Conservation (phyloP, 1,139 yeast genomes). For the Geotrichum siamense region DNA sequence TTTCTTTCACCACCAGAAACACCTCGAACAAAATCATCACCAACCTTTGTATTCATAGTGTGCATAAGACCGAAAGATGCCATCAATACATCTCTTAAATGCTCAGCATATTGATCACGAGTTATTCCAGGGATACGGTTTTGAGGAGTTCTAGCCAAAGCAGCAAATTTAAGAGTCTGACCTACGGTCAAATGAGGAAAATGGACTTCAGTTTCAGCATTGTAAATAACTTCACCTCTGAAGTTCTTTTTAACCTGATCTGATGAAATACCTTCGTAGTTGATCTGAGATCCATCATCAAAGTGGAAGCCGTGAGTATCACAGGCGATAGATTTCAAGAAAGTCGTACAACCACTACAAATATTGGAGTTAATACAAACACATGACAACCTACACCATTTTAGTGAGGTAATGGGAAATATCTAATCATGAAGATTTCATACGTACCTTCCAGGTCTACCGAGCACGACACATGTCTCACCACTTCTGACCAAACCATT, state of each 20-base stretch:
- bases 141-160: constrained; percentile 56
- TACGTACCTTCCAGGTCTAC: constrained; percentile 54
- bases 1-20: constrained; percentile 83
- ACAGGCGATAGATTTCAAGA: constrained; percentile 61
- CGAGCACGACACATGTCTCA: constrained; percentile 66
- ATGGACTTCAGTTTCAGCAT: constrained; percentile 65
- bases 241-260: constrained; percentile 45
- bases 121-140: constrained; percentile 55
- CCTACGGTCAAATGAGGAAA: constrained; percentile 70
- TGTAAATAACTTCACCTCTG: constrained; percentile 66
- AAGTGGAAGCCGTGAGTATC: constrained; percentile 67
- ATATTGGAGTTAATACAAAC: no score
- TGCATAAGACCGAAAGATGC: constrained; percentile 66
- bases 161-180: constrained; percentile 60
- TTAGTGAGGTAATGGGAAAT: constrained; percentile 5
- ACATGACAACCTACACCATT: constrained; percentile 39
- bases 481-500: constrained; percentile 65
- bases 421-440: no score
- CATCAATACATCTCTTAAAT: constrained; percentile 60
- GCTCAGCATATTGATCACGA: constrained; percentile 52
- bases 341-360: constrained; percentile 68
- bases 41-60: constrained; percentile 63
- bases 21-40: constrained; percentile 66
- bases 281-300: constrained; percentile 42
- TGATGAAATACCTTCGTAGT: constrained; percentile 34